Evolutionary conservation across 306 rosid genomes (phyloP).

Genomic region (Pachyrhizus erosus): DNA sequence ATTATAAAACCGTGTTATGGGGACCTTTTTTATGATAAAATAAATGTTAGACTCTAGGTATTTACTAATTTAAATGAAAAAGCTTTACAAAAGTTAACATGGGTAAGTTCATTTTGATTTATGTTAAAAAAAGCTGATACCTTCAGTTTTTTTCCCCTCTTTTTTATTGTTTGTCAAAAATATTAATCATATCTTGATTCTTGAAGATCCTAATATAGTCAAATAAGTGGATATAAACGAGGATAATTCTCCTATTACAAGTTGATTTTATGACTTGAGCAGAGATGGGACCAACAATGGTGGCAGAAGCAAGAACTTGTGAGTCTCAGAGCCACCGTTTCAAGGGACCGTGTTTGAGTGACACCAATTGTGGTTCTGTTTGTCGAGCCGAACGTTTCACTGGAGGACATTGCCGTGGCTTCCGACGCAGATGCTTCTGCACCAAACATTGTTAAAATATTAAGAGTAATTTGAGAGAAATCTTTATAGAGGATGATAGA

Average conservation of each 20-base stretch:
- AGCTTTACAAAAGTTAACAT: too few relatives aligned
- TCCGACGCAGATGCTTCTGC: conserved; percentile 72
- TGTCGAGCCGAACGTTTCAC: conserved; percentile 59
- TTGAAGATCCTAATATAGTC: too few relatives aligned
- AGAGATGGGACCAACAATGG: conserved; percentile 60
- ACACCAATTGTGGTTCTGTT: conserved; percentile 54
- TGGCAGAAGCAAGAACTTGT: conserved; percentile 66
- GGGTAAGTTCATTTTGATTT: too few relatives aligned
- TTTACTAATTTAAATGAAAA: too few relatives aligned
- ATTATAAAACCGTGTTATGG: not conserved
- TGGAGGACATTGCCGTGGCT: conserved; percentile 66
- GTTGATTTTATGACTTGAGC: not conserved
- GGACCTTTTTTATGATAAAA: not conserved
- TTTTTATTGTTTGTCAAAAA: not conserved
- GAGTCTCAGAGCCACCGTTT: conserved; percentile 57
- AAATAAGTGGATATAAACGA: too few relatives aligned
- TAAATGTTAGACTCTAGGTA: not conserved
- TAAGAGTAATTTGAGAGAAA: not conserved
- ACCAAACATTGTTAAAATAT: conserved; percentile 39
- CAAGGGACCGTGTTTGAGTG: conserved; percentile 56
- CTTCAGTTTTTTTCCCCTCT: too few relatives aligned
- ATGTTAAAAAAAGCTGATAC: too few relatives aligned
- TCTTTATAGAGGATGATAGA: conserved; percentile 18
- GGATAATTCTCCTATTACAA: too few relatives aligned
- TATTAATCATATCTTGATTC: too few relatives aligned